A percentile compares a stretch with the other conserved stretches of the same genome.
Evolutionary conservation across 345 rosid species (phyloP).

Genomic region (Cardiospermum halicacabum): DNA sequence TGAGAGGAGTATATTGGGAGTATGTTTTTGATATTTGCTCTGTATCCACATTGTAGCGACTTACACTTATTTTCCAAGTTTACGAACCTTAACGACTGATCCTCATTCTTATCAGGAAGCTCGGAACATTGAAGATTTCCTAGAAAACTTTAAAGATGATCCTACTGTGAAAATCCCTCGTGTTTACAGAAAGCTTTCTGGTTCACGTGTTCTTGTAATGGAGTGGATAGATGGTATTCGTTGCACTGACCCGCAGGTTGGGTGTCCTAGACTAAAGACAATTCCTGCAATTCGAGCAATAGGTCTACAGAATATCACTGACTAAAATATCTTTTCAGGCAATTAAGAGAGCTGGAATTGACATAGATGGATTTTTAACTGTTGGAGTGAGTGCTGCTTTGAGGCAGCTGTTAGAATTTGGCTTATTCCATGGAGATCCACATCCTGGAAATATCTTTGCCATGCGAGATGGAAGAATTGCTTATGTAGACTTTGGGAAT

Average conservation of each 20-base stretch:
- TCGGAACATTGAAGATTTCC: conserved; percentile 85
- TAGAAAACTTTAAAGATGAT: conserved; percentile 90
- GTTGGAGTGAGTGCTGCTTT: conserved; percentile 98
- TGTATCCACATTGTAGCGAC: background rate
- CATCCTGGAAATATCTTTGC: conserved; percentile 99
- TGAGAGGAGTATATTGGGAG: background rate
- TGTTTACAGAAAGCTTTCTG: conserved; percentile 80
- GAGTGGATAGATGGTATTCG: conserved; percentile 99
- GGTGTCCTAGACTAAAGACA: conserved; percentile 5
- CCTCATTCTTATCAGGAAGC: conserved; percentile 62
- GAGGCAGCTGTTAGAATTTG: conserved; percentile 87
- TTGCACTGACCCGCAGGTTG: conserved; percentile 94
- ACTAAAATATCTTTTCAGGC: conserved; percentile 49
- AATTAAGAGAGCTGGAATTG: conserved; percentile 82
- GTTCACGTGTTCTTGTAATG: conserved; percentile 93
- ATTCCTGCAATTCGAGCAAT: conserved; percentile 9
- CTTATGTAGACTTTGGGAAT: conserved; percentile 97
- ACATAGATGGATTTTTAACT: conserved; percentile 80
- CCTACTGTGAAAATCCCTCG: conserved; percentile 93
- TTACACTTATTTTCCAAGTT: background rate
- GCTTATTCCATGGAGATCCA: conserved; percentile 97
- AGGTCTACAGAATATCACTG: conserved; percentile 1
- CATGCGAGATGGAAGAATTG: conserved; percentile 96
- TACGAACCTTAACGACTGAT: conserved; percentile 2
- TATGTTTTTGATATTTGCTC: background rate